Evolutionary conservation across 2,329 filamentous ascomycete species (phyloP).

Genomic region (Purpureocillium lavendulum): DNA sequence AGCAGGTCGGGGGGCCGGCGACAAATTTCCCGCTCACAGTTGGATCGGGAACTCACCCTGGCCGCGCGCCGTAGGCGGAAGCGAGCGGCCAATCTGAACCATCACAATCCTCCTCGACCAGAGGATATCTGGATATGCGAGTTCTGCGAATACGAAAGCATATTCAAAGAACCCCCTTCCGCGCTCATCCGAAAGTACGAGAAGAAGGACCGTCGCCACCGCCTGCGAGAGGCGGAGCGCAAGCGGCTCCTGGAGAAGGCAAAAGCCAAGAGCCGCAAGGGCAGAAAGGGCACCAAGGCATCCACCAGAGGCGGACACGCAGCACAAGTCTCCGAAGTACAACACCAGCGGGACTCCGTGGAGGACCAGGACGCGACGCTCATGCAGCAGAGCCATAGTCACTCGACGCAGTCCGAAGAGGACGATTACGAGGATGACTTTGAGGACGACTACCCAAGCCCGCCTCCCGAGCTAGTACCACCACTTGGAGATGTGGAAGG

Average conservation of each 20-base stretch:
- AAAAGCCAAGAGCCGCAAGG: constrained; percentile 86
- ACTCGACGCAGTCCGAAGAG: constrained; percentile 30
- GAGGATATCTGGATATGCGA: constrained; percentile 93
- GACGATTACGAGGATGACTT: constrained; percentile 25
- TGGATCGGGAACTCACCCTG: constrained; percentile 61
- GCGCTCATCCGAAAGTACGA: constrained; percentile 88
- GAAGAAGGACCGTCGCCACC: constrained; percentile 81
- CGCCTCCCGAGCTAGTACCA: constrained; percentile 8
- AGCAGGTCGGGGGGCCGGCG: constrained; percentile 19
- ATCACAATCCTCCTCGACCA: constrained; percentile 57
- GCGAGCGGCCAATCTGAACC: constrained; percentile 70
- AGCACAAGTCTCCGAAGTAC: constrained; percentile 12
- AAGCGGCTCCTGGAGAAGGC: constrained; percentile 81
- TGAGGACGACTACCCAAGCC: constrained; percentile 17
- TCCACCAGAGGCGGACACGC: constrained; percentile 17
- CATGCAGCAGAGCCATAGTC: constrained; percentile 18
- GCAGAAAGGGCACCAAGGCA: constrained; percentile 68
- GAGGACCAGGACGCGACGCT: constrained; percentile 12
- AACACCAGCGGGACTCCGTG: constrained; percentile 13
- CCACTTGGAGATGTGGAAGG: constrained; percentile 5
- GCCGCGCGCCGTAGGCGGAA: constrained; percentile 71
- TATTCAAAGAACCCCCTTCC: constrained; percentile 80
- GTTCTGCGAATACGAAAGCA: constrained; percentile 95
- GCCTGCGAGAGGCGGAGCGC: constrained; percentile 79
- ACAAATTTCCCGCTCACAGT: constrained; percentile 55